Evolutionary conservation across 192 early-diverging fungal species (phyloP).

Genomic region (Coemansia asiatica): DNA sequence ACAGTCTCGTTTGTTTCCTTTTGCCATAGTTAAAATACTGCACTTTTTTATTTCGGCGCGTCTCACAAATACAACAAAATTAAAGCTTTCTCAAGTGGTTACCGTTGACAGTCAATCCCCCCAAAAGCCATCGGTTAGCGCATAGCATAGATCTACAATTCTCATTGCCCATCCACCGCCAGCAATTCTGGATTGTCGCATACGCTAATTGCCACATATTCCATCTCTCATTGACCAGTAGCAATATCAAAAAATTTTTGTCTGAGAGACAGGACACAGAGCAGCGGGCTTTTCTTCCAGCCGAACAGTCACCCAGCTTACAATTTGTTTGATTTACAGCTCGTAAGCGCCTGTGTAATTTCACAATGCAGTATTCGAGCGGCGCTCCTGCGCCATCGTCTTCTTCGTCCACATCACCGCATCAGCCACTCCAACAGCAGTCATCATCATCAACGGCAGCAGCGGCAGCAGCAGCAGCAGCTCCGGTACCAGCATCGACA

Average conservation of each 20-base stretch:
- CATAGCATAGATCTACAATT: neutral
- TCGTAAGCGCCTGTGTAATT: neutral
- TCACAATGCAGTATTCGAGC: constrained; percentile 8
- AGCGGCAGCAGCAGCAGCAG: constrained; percentile 12
- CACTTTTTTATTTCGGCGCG: neutral
- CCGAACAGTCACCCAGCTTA: neutral
- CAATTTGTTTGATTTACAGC: neutral
- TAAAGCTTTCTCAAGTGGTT: neutral
- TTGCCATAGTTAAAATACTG: too few relatives aligned
- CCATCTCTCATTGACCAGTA: neutral
- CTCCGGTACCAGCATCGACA: constrained; percentile 6
- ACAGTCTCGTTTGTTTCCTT: too few relatives aligned
- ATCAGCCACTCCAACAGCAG: constrained; percentile 10
- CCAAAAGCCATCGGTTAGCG: neutral
- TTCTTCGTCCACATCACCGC: constrained; percentile 10
- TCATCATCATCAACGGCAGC: constrained; percentile 7
- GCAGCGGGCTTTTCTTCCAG: neutral
- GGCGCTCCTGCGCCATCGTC: constrained; percentile 17
- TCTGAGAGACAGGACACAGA: too few relatives aligned
- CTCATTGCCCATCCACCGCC: neutral
- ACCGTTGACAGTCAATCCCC: constrained; percentile 3
- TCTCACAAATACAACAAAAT: neutral
- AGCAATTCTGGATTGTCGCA: neutral
- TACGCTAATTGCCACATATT: neutral
- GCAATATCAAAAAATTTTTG: neutral